These are phyloP conservation scores for Heimioporus sp. DNA, from an alignment of 768 basidiomycete genomes.

Conservation along the genomic window DNA sequence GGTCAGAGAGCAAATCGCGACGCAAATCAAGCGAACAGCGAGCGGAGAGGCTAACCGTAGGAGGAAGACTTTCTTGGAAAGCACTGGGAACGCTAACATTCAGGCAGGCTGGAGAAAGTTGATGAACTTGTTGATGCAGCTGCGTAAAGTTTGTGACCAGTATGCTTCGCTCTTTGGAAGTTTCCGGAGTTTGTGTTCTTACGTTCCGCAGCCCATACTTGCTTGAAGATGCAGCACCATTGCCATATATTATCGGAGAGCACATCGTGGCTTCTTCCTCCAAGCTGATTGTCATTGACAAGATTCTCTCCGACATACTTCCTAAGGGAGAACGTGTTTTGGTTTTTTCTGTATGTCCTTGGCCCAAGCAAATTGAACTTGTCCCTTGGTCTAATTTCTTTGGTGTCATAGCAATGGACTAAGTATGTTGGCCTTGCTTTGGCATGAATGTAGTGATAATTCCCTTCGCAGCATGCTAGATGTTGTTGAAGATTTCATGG, in stretches of 20 bases:
- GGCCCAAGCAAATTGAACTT: neutral
- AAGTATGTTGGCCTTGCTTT: constrained; percentile 28
- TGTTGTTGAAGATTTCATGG: constrained; percentile 65
- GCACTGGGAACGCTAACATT: neutral
- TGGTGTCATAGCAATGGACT: constrained; percentile 54
- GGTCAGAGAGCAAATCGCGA: constrained; percentile 38
- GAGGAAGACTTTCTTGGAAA: neutral
- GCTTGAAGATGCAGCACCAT: constrained; percentile 47
- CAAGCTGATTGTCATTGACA: constrained; percentile 58
- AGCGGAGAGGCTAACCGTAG: constrained; percentile 32
- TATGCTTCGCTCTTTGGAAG: constrained; percentile 24
- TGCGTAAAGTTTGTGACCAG: constrained; percentile 72
- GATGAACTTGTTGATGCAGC: constrained; percentile 70
- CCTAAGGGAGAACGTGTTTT: constrained; percentile 63
- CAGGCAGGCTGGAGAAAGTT: constrained; percentile 50
- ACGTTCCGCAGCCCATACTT: constrained; percentile 46
- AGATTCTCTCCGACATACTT: constrained; percentile 51
- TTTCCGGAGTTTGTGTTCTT: constrained; percentile 1
- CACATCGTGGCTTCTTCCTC: constrained; percentile 56
- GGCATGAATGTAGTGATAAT: neutral
- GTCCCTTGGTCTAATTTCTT: constrained; percentile 5
- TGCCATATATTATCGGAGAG: constrained; percentile 50
- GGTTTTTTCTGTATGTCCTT: constrained; percentile 52
- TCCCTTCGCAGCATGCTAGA: constrained; percentile 56
- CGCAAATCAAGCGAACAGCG: constrained; percentile 35